These are phyloP conservation scores for Penicillium sp. DNA, from an alignment of 2,329 filamentous ascomycete species.

Conservation along the genomic window DNA sequence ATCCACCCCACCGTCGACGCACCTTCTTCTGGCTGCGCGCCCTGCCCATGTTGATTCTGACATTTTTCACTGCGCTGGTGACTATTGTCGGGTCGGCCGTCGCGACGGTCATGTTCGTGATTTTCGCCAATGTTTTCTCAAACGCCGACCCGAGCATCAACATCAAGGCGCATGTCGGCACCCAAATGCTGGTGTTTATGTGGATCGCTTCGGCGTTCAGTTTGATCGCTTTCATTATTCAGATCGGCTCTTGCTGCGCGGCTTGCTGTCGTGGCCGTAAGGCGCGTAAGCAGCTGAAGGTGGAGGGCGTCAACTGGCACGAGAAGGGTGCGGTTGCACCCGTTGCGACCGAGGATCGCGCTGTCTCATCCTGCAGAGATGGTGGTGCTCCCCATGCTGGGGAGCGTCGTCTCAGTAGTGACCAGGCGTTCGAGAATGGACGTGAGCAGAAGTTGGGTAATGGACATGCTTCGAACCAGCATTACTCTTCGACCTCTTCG, in stretches of 20 bases:
- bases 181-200: constrained; percentile 81
- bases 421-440: neutral
- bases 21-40: constrained; percentile 51
- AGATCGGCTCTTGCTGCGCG: constrained; percentile 76
- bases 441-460: neutral
- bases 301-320: constrained; percentile 16
- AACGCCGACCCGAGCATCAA: constrained; percentile 69
- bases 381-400: neutral
- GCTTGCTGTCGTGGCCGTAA: constrained; percentile 45
- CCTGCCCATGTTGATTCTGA: constrained; percentile 66
- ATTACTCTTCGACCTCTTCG: neutral
- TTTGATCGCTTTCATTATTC: constrained; percentile 69
- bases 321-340: constrained; percentile 14
- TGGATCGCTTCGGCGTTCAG: constrained; percentile 74
- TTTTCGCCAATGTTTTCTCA: constrained; percentile 75
- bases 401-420: neutral
- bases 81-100: constrained; percentile 70
- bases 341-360: neutral
- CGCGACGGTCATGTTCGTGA: constrained; percentile 78
- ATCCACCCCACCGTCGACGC: constrained; percentile 38
- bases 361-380: neutral
- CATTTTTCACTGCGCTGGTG: constrained; percentile 66
- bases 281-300: constrained; percentile 36
- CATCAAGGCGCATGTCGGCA: constrained; percentile 68
- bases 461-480: neutral